Evolutionary conservation across 2,329 filamentous ascomycete species (phyloP).

Genomic region (Rutstroemia sp.): DNA sequence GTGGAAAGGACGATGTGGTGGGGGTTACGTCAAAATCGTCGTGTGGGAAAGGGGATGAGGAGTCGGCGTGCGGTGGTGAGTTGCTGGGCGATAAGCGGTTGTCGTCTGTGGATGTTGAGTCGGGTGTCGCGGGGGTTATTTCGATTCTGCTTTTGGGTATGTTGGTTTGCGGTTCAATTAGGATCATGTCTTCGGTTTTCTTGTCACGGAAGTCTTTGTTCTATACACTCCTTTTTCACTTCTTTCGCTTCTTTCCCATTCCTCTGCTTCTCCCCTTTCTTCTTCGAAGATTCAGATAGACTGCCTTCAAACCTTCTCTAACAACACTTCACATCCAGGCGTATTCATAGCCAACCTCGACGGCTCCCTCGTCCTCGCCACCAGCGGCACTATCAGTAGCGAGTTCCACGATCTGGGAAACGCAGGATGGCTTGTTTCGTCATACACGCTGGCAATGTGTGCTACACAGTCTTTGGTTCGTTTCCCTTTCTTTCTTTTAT

Average conservation of each 20-base stretch:
- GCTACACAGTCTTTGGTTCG: slow-evolving; percentile 45
- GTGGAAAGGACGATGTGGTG: not conserved
- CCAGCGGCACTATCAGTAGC: slow-evolving; percentile 52
- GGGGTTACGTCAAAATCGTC: not conserved
- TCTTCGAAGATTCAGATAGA: too few relatives aligned
- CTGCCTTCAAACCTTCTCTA: too few relatives aligned
- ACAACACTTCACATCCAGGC: slow-evolving; percentile 29
- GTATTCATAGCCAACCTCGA: slow-evolving; percentile 61
- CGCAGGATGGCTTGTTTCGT: slow-evolving; percentile 50
- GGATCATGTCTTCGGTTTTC: not conserved
- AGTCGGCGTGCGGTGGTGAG: not conserved
- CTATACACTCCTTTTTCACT: not conserved
- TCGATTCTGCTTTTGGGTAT: slow-evolving; percentile 16
- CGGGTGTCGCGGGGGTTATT: slow-evolving; percentile 15
- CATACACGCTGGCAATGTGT: slow-evolving; percentile 43
- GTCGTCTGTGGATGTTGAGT: not conserved
- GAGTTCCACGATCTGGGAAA: slow-evolving; percentile 50
- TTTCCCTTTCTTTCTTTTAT: not conserved
- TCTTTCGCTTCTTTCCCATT: not conserved
- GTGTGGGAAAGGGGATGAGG: not conserved
- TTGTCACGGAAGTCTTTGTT: not conserved
- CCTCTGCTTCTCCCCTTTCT: too few relatives aligned
- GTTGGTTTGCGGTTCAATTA: not conserved
- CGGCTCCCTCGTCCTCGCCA: slow-evolving; percentile 55
- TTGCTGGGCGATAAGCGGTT: not conserved